Conservation (phyloP, 2,329 filamentous ascomycete species). For the Cladosporium sp. region DNA sequence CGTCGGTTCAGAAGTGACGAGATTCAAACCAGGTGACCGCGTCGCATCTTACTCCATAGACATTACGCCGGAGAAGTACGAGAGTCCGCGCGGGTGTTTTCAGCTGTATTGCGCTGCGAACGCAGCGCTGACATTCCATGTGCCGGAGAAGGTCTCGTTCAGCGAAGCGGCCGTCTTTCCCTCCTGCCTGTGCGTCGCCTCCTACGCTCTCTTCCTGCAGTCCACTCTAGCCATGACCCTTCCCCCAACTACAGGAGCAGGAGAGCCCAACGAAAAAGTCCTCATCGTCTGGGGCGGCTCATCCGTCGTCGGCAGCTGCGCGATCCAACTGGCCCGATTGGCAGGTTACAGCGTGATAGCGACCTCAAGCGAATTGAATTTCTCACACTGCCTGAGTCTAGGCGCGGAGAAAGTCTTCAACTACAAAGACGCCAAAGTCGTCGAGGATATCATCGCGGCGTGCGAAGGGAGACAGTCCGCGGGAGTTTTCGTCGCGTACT, state of each 20-base stretch:
- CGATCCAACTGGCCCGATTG: constrained; percentile 47
- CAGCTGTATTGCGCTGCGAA: constrained; percentile 20
- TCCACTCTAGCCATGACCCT: constrained; percentile 13
- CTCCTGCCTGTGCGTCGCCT: constrained; percentile 19
- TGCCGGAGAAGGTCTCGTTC: constrained; percentile 21
- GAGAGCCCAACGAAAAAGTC: constrained; percentile 24
- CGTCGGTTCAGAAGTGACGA: constrained; percentile 24
- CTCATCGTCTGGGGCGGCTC: constrained; percentile 52
- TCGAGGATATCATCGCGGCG: constrained; percentile 22
- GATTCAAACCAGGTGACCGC: constrained; percentile 23
- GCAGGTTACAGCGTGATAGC: constrained; percentile 41
- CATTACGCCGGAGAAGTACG: constrained; percentile 19
- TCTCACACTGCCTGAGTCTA: constrained; percentile 40
- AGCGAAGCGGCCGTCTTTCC: constrained; percentile 22
- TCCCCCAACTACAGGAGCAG: constrained; percentile 15
- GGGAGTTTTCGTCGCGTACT: constrained; percentile 35
- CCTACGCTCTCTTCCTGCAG: constrained; percentile 17
- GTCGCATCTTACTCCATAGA: constrained; percentile 24
- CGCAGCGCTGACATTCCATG: constrained; percentile 10
- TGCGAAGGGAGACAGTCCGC: constrained; percentile 22
- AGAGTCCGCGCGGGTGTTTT: constrained; percentile 21
- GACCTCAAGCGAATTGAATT: constrained; percentile 33
- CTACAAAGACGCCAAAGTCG: constrained; percentile 39
- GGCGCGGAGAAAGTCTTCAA: constrained; percentile 48
- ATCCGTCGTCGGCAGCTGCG: constrained; percentile 50